A percentile compares a stretch with the other conserved stretches of the same genome.
Conservation (phyloP, 371 early-diverging fungal genomes). For the Mortierella sp. region DNA sequence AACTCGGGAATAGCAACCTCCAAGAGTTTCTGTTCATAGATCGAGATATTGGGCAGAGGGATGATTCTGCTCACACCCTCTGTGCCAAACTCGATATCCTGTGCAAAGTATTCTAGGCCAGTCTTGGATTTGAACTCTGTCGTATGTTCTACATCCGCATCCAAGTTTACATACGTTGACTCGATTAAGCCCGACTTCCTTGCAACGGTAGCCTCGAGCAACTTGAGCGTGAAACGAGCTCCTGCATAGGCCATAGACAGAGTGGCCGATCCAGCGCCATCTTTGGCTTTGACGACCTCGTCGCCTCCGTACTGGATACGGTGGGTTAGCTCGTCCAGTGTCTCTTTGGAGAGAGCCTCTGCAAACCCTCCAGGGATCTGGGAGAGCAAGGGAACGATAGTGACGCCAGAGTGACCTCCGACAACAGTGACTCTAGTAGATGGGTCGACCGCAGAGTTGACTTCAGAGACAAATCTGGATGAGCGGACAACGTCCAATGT, state of each 20-base stretch:
- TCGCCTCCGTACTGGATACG: constrained; percentile 95
- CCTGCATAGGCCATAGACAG: constrained; percentile 95
- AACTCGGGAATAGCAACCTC: constrained; percentile 81
- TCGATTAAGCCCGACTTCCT: constrained; percentile 78
- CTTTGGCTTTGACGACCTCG: constrained; percentile 96
- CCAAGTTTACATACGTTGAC: constrained; percentile 81
- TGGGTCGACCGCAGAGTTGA: constrained; percentile 67
- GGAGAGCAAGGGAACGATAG: constrained; percentile 84
- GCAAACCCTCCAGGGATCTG: constrained; percentile 63
- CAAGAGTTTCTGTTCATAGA: constrained; percentile 80
- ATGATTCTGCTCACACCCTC: constrained; percentile 81
- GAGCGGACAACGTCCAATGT: constrained; percentile 89
- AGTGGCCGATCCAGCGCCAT: constrained; percentile 86
- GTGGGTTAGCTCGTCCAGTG: constrained; percentile 78
- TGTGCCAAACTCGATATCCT: constrained; percentile 85
- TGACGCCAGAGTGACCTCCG: constrained; percentile 92
- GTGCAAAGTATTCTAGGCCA: constrained; percentile 85
- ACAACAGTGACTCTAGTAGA: constrained; percentile 79
- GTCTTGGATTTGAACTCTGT: constrained; percentile 31
- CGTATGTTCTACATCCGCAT: constrained; percentile 60
- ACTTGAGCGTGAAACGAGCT: constrained; percentile 82
- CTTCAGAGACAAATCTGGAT: constrained; percentile 80
- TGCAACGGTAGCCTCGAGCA: constrained; percentile 77
- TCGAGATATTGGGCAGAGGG: constrained; percentile 74
- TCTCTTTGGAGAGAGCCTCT: constrained; percentile 71